Evolutionary conservation across 2,329 filamentous ascomycete species (phyloP), one percentile per base, ranked within the genome.

Genomic region (Aplosporella prunicola): DNA sequence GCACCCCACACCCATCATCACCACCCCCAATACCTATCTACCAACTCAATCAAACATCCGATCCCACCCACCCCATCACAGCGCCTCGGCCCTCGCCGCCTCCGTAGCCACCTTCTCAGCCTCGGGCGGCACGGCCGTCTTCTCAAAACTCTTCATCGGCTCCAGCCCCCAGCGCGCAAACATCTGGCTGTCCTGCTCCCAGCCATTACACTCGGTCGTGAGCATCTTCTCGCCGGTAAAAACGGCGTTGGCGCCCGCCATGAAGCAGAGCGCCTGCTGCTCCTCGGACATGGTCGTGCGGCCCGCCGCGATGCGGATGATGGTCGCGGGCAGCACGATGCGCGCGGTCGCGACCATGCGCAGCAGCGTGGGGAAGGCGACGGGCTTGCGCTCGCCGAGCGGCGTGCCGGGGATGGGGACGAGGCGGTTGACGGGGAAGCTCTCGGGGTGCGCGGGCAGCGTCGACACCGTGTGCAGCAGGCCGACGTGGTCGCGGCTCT

Each of bases 191-290:
- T 94, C 87, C 61, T 93, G 83, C 45, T 91, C 85, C 83, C 84
- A 94, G 20, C 85, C 84, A 48, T 85, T 88, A 56, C 85, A 93
- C 40, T 87, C 83, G 0, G 87, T 94, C 4, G 87, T 94, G 62
- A 93, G 60, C 87, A 94, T 93, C 71, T 89, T 93, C 66, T 94
- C 87, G 7, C 87, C 87, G 0, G 87, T 94, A 56, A 94, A 94
- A 22, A 94, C 81, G n/a, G 87, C 87, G 51, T 94, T 94, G 1
- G 87, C 87, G 10, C 87, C 87, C 0, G 86, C 85, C 74, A 84
- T 80, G 64, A 93, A 94, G 61, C 86, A 93, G 47, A 89, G 58
- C 10, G 85, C 79, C 63, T 94, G 87, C 66, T 93, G 81, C 62
- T 91, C 85, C 63, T 94, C 87, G 4, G 75, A 72, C 74, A 94